Evolutionary conservation across 2,329 filamentous ascomycete species (phyloP), one percentile per base, ranked within the genome.

Genomic region (Penicillium sp.): DNA sequence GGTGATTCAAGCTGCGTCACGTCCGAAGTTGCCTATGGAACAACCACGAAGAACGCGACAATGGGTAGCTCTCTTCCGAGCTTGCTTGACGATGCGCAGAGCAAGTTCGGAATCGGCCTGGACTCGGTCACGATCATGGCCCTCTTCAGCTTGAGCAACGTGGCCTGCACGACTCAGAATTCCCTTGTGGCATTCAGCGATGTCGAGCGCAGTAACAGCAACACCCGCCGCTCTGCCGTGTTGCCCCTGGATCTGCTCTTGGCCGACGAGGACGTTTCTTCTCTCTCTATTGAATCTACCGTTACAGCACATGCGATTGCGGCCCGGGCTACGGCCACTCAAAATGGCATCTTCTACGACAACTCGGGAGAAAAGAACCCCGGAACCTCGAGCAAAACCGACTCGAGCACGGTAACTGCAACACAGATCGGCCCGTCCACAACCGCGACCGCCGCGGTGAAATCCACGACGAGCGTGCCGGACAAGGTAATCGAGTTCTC

Each of bases 91-190:
- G 79, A 81, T 41, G 83, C 88, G 0, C 72, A 83, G 53, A 66
- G 73, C 20, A 88, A 89, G 60, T 97, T 89, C 72, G 86, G 85
- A 3, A 82, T 99, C 41, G 82, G 89, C 0, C 80, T 99, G 0
- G 83, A 88, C 40, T 79, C 82, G 4, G 82, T 82, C 0, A 79
- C 79, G 7, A 82, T 97, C 46, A 74, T 96, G 49, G 84, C 86
- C 1, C 82, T 90, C 43, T 89, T 97, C 70, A 92, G 88, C 63
- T 74, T 80, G 5, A 82, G 81, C 28, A 87, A 87, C 57, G 76
- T 96, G 14, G 91, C 88, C 48, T 99, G 94, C 70, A 83, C 84
- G 8, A 84, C 86, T 0, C 88, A 96, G 69, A 97, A 97, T 63
- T 87, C 90, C 0, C 79, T 99, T 4, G 87, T 97, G 14, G 90